Base-by-base conservation (phyloP, 2,329 filamentous ascomycete genomes). In the Thielaviopsis populi region DNA sequence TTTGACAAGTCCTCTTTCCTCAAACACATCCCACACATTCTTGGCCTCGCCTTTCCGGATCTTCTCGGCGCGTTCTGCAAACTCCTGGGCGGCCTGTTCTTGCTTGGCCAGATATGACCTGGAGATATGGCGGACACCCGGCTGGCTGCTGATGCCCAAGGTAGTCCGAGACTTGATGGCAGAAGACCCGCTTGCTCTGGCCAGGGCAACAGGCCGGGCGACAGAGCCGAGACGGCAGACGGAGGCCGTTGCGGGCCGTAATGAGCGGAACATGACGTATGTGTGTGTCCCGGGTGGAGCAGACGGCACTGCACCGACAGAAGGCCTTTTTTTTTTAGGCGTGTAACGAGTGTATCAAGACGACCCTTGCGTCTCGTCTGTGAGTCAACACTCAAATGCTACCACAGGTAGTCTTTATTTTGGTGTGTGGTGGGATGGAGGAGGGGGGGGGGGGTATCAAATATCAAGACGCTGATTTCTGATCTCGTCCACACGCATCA, bases 1-100 rank as follows among this genome's bases (percentile, higher is more conserved):
- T 70, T 91, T 88, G 67, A 92, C 77, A 68, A 83, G 84, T 53
- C 88, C 89, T 69, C 89, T 79, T 73, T 88, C 84, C 68, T 88
- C 82, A 13, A 94, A 77, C 19, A 86, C 69, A 62, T 83, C 80
- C 75, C 87, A 83, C 62, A 86, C 78, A 67, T 82, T 76, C 54
- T 75, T 75, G 59, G 72, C 64, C 68, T 80, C 73, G 54, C 84
- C 83, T 0, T 73, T 71, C 61, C 75, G 56, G 54, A 86, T 83
- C 65, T 71, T 69, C 42, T 73, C 65, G 2, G 81, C 80, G 61
- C 73, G 73, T 56, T 72, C 67, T 17, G 74, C 68, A 83, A 84
- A 87, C 22, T 75, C 70, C 48, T 72, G 66, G 11, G 77, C 70
- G 7, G 77, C 79, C 0, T 71, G 69, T 0, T 70, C 69, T 3